Evolutionary conservation across 1,139 yeast genomes (phyloP), one percentile per base, ranked within the genome.

Genomic region (Suhomyces bokatorum): DNA sequence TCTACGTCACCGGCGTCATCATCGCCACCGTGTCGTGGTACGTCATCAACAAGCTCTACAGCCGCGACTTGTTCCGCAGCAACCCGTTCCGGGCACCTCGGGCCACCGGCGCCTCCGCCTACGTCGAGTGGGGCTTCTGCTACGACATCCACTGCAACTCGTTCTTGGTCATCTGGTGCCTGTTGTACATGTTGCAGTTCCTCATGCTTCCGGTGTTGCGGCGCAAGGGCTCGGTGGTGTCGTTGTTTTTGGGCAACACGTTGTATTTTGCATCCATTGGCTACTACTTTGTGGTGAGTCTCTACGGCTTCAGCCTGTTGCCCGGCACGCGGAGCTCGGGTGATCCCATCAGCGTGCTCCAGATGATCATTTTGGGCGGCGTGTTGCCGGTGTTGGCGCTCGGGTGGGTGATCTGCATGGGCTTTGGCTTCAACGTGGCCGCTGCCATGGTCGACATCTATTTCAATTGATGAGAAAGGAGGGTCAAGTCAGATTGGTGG

Each of bases 101-200:
- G 11, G 14, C 41, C 20, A 20, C 32, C 6, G 32, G 33, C 1
- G 10, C 22, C 40, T 33, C 33, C 22, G 37, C 37, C 44, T 80
- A 81, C 51, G 74, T 90, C 39, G 97, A 89, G 59, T 90, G 97
- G 97, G 91, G 93, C 0, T 90, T 88, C 61, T 89, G 97, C 66
- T 90, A 90, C 63, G 97, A 90, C 60, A 84, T 90, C 22, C 97
- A 90, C 64, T 89, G 97, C 67, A 90, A 90, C 64, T 80, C 96
- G 30, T 90, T 88, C 57, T 69, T 90, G 54, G 73, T 87, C 24
- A 83, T 90, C 44, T 89, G 96, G 95, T 75, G 88, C 47, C 67
- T 80, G 44, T 72, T 90, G 35, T 90, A 90, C 61, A 77, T 88
- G 53, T 56, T 87, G 27, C 97, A 89, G 62, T 88, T 88, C 56